Percentiles rank a stretch among this genome's conserved stretches.
phyloP scores from a whole-genome alignment of 73 alveolate genomes.

The Paramecium pentaurelia region DNA sequence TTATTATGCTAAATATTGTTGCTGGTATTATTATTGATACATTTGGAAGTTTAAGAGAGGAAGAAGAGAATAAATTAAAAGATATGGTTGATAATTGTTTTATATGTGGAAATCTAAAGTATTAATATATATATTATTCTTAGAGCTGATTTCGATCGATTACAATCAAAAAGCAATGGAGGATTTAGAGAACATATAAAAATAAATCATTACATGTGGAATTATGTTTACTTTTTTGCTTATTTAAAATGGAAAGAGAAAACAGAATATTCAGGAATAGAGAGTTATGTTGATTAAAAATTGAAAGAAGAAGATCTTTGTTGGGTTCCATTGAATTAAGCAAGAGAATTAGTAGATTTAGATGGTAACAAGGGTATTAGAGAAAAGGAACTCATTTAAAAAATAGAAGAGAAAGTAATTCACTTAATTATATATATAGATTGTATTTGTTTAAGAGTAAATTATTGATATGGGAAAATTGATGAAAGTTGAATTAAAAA shows the following conservation, averaged over 20 bases:
- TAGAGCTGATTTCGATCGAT: conserved; percentile 68
- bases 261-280: conserved; percentile 92
- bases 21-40: conserved; percentile 98
- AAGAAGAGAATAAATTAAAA: conserved; percentile 76
- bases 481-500: not conserved
- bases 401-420: not conserved
- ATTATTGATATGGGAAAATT: not conserved
- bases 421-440: not conserved
- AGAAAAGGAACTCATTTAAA: not conserved
- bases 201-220: conserved; percentile 82
- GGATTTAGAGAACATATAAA: conserved; percentile 78
- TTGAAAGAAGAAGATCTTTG: conserved; percentile 78
- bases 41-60: conserved; percentile 95
- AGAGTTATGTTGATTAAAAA: conserved; percentile 81
- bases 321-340: conserved; percentile 69
- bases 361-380: not conserved
- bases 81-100: conserved; percentile 90
- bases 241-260: conserved; percentile 86
- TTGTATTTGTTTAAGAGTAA: not conserved
- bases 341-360: conserved; percentile 25
- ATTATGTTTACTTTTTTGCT: conserved; percentile 87
- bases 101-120: conserved; percentile 91
- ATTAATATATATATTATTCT: conserved; percentile 64
- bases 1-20: conserved; percentile 88
- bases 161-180: conserved; percentile 62